Percentiles rank a stretch among this genome's conserved stretches.
Conservation (phyloP, 2,329 filamentous ascomycete species). For the Fusarium acutatum region DNA sequence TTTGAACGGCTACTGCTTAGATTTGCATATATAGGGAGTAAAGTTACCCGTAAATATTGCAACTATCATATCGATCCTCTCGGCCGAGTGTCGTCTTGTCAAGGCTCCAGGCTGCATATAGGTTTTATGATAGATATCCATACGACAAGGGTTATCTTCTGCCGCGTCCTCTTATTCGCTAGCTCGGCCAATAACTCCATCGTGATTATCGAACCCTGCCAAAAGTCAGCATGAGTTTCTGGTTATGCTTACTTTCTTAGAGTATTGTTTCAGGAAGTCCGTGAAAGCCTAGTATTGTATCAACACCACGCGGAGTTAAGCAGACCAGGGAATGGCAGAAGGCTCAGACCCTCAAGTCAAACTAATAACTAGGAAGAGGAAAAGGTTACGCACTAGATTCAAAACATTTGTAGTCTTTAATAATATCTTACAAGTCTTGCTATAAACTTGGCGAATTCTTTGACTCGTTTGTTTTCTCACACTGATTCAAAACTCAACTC, state of each 20-base stretch:
- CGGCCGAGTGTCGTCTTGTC: neutral
- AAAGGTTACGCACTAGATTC: accelerated
- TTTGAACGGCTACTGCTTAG: neutral
- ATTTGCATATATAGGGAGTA: neutral
- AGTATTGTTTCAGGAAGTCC: neutral
- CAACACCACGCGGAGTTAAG: neutral
- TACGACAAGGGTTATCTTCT: neutral
- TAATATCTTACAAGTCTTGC: no score
- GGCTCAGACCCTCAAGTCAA: neutral
- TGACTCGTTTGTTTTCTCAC: neutral
- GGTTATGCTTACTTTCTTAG: neutral
- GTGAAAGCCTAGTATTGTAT: neutral
- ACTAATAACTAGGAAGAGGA: neutral
- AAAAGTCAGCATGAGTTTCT: neutral
- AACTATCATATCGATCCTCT: neutral
- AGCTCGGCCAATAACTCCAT: neutral
- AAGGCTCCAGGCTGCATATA: neutral
- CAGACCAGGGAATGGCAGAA: neutral
- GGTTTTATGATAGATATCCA: neutral
- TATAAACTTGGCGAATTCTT: neutral
- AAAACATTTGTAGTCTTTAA: neutral
- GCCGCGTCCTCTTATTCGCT: neutral
- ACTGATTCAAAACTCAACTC: neutral
- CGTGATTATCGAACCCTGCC: neutral
- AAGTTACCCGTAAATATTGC: accelerated